Evolutionary conservation across 139 green algal species (phyloP).

Genomic region (Gonium pectorale): DNA sequence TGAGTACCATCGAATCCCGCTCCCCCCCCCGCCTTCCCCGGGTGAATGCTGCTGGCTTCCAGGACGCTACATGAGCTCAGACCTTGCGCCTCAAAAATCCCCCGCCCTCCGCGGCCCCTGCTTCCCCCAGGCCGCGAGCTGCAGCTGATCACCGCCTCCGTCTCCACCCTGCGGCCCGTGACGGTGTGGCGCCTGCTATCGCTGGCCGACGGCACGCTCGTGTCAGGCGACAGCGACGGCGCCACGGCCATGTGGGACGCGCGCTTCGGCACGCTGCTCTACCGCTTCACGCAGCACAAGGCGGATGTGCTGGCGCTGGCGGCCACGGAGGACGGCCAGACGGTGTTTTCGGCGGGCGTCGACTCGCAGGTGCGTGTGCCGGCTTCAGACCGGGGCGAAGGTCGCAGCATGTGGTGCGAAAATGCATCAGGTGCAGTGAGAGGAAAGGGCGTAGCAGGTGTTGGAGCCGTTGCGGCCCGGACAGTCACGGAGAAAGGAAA

Average conservation of each 20-base stretch:
- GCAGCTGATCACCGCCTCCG: conserved; percentile 79
- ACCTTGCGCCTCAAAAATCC: too few species aligned
- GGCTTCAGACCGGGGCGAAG: too few species aligned
- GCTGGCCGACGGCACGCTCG: conserved; percentile 87
- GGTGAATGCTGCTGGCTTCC: too few species aligned
- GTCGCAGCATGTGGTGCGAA: too few species aligned
- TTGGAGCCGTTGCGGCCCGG: too few species aligned
- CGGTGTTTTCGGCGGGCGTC: conserved; percentile 88
- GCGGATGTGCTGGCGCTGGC: conserved; percentile 89
- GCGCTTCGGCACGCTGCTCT: conserved; percentile 81
- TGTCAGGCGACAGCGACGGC: conserved; percentile 84
- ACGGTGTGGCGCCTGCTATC: conserved; percentile 88
- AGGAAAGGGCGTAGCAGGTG: too few species aligned
- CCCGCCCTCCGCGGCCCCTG: background rate
- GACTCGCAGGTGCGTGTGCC: conserved; percentile 84
- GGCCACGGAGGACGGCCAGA: conserved; percentile 69
- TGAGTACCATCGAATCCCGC: too few species aligned
- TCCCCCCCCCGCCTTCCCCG: too few species aligned
- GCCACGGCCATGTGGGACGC: conserved; percentile 89
- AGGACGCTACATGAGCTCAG: too few species aligned
- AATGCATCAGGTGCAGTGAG: too few species aligned
- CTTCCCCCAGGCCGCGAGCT: conserved; percentile 66
- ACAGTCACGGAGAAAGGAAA: too few species aligned
- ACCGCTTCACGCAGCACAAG: conserved; percentile 73
- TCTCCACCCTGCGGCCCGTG: conserved; percentile 48